phyloP scores from a whole-genome alignment of 495 filamentous ascomycete genomes.

The Lasiosphaeris hirsuta region DNA sequence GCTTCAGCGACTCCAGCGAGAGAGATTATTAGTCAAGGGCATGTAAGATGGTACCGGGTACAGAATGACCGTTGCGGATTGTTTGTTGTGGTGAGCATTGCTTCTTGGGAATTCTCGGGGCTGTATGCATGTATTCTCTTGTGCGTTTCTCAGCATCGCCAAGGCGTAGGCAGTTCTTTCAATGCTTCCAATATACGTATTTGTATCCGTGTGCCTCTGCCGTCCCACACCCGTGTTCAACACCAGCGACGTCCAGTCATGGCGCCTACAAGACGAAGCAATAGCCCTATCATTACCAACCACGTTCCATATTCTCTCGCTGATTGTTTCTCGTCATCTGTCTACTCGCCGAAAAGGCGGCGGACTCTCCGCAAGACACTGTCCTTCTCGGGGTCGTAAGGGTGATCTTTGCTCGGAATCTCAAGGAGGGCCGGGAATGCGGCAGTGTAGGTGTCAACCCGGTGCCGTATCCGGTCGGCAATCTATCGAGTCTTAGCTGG shows the following conservation, averaged over 20 bases:
- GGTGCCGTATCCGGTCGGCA: conserved; percentile 87
- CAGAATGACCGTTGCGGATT: conserved; percentile 4
- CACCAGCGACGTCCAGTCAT: not conserved
- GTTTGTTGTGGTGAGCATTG: not conserved
- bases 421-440: conserved; percentile 81
- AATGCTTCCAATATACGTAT: too few relatives aligned
- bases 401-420: conserved; percentile 98
- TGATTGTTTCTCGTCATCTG: not conserved
- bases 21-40: not conserved
- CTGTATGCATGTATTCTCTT: conserved; percentile 5
- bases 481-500: conserved; percentile 52
- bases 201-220: too few relatives aligned
- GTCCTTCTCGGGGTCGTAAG: conserved; percentile 98
- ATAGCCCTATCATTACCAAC: not conserved
- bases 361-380: conserved; percentile 90
- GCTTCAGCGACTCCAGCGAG: not conserved
- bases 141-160: conserved; percentile 17
- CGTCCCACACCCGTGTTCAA: too few relatives aligned
- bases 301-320: too few relatives aligned
- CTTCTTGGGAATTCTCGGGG: conserved; percentile 3
- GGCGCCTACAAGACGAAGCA: not conserved
- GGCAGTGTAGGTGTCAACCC: conserved; percentile 68
- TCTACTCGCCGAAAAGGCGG: conserved; percentile 86
- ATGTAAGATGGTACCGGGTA: conserved; percentile 12
- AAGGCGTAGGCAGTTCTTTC: conserved; percentile 11